Percentiles rank a stretch among this genome's conserved stretches.
These are phyloP conservation scores for Anisogramma anomala DNA, from an alignment of 2,329 filamentous ascomycete genomes.

Conservation along the genomic window DNA sequence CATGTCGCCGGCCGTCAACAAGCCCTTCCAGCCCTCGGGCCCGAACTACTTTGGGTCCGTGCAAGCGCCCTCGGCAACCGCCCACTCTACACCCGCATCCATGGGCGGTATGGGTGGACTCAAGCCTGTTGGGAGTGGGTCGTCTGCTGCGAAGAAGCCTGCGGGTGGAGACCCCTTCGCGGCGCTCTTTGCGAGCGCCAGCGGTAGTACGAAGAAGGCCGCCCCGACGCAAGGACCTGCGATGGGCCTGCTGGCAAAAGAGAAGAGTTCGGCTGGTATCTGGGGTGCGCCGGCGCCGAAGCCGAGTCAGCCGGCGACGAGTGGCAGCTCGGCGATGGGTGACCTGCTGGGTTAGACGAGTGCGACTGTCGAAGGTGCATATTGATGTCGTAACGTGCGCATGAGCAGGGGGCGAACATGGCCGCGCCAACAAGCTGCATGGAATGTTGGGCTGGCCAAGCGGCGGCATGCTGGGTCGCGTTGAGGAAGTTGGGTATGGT, in stretches of 20 bases:
- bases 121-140: slow-evolving; percentile 16
- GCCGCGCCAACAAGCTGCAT: background rate
- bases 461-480: too few species aligned
- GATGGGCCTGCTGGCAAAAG: slow-evolving; percentile 91
- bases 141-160: slow-evolving; percentile 27
- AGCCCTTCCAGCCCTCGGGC: slow-evolving; percentile 58
- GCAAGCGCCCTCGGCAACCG: slow-evolving; percentile 26
- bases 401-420: too few species aligned
- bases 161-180: slow-evolving; percentile 78
- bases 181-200: slow-evolving; percentile 69
- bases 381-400: background rate
- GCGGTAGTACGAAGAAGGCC: slow-evolving; percentile 59
- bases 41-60: slow-evolving; percentile 97
- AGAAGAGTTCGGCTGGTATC: slow-evolving; percentile 88
- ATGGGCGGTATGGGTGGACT: slow-evolving; percentile 20
- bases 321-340: slow-evolving; percentile 29
- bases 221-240: slow-evolving; percentile 59
- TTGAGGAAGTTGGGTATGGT: too few species aligned
- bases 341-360: slow-evolving; percentile 34
- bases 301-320: slow-evolving; percentile 16
- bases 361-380: background rate
- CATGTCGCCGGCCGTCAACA: slow-evolving; percentile 27
- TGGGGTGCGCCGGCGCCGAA: slow-evolving; percentile 64
- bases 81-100: slow-evolving; percentile 16
- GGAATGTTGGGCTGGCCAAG: too few species aligned